Evolutionary conservation across 495 filamentous ascomycete genomes (phyloP), one percentile per base, ranked within the genome.

Genomic region (Penicillium riverlandense): DNA sequence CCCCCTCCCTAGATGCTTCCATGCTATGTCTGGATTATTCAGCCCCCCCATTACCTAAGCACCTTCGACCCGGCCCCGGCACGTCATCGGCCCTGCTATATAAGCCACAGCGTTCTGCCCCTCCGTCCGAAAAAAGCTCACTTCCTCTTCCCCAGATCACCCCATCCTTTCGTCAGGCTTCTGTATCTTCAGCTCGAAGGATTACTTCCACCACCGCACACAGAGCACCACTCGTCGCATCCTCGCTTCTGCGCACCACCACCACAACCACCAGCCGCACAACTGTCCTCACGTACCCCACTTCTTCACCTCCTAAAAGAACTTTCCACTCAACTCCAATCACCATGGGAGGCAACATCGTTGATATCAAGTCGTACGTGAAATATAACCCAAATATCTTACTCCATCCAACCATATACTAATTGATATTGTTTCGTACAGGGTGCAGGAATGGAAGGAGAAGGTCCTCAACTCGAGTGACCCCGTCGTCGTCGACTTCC

Each of bases 401-500:
- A 48, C 33, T 37, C 4, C 22, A 22, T 22, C 4, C 22, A 22
- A 22, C 4, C 22, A 6, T 22, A 34, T 34, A 39, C 44, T 45
- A 37, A 44, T 37, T 8, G 40, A 11, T 40, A 10, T 37, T n/a
- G 31, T 11, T 16, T 47, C 49, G 22, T 22, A 63, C 58, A 95
- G 87, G 44, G 71, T 71, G 50, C 61, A 65, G 0, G 74, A 81
- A 29, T 96, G 82, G 71, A 22, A 54, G 39, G 49, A 46, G 30
- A 55, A 59, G 44, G 56, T 66, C 41, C 31, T 40, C 53, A 77
- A 65, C 7, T 39, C 58, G 44, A 37, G 41, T 36, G 72, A 72
- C 11, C 63, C 86, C 50, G 75, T 95, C 51, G 70, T 96, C 52
- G 59, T 96, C 63, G 91, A 97, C 75, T 89, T 80, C 71, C 87